phyloP scores from a whole-genome alignment of 768 basidiomycete genomes.

The Boletus pseudo-olivaceus region DNA sequence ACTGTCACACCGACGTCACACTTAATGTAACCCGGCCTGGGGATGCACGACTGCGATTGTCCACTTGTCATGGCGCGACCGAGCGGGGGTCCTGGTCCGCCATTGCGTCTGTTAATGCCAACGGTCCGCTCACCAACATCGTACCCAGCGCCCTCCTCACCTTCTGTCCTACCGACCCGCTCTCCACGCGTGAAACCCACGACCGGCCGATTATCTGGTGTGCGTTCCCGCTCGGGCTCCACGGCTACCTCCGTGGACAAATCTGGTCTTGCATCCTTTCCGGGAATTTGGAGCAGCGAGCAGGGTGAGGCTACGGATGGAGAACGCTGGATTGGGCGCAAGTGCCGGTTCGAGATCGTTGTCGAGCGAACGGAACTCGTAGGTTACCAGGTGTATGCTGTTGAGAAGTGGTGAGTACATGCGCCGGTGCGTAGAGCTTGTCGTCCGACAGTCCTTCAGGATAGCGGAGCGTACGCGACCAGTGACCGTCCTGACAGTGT shows the following conservation, averaged over 20 bases:
- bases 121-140: slow-evolving; percentile 28
- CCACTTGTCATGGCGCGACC: slow-evolving; percentile 15
- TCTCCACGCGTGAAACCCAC: slow-evolving; percentile 25
- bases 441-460: slow-evolving; percentile 35
- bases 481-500: slow-evolving; percentile 64
- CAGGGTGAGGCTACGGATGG: slow-evolving; percentile 20
- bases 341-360: slow-evolving; percentile 47
- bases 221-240: slow-evolving; percentile 34
- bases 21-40: neutral
- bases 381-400: slow-evolving; percentile 81
- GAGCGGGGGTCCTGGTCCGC: slow-evolving; percentile 2
- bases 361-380: slow-evolving; percentile 43
- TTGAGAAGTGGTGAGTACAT: slow-evolving; percentile 71
- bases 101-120: slow-evolving; percentile 31
- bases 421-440: neutral
- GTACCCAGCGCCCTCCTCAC: slow-evolving; percentile 2
- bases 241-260: slow-evolving; percentile 20
- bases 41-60: neutral
- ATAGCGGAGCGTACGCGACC: slow-evolving; percentile 63
- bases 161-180: slow-evolving; percentile 16
- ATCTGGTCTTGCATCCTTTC: slow-evolving; percentile 4
- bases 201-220: slow-evolving; percentile 25
- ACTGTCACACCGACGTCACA: slow-evolving; percentile 10
- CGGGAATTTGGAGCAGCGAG: slow-evolving; percentile 3
- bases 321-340: slow-evolving; percentile 43